phyloP scores from a whole-genome alignment of 768 basidiomycete genomes.

The Podaxis sp. region DNA sequence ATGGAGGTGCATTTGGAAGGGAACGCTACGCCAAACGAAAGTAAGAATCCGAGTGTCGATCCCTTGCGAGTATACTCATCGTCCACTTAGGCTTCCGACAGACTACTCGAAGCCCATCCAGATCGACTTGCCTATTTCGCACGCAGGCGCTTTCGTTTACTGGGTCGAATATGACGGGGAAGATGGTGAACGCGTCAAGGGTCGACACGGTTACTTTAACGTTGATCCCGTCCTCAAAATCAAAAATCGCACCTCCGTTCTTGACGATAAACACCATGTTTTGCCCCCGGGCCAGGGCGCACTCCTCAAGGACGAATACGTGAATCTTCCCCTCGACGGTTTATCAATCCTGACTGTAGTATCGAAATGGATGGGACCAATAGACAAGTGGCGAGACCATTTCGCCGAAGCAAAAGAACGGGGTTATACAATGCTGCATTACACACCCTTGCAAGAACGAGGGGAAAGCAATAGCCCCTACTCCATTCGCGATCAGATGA shows the following conservation, averaged over 20 bases:
- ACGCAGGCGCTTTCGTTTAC: conserved; percentile 94
- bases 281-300: conserved; percentile 55
- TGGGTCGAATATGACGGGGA: conserved; percentile 89
- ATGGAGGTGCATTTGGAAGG: conserved; percentile 83
- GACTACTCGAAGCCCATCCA: conserved; percentile 90
- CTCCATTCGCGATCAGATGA: conserved; percentile 85
- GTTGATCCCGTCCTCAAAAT: conserved; percentile 86
- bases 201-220: conserved; percentile 93
- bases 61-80: conserved; percentile 19
- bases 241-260: conserved; percentile 72
- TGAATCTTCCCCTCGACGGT: conserved; percentile 83
- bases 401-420: conserved; percentile 83
- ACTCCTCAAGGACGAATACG: conserved; percentile 45
- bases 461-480: conserved; percentile 92
- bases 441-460: conserved; percentile 90
- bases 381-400: conserved; percentile 72
- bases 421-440: conserved; percentile 99
- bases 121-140: conserved; percentile 93
- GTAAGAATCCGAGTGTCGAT: conserved; percentile 43
- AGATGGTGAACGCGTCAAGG: conserved; percentile 62
- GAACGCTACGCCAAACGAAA: conserved; percentile 70
- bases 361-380: conserved; percentile 97
- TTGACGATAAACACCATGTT: conserved; percentile 51
- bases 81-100: conserved; percentile 65
- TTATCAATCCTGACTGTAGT: conserved; percentile 87